Base-by-base conservation (phyloP, 352 stramenopile genomes). In the Elongisporangium undulatum region DNA sequence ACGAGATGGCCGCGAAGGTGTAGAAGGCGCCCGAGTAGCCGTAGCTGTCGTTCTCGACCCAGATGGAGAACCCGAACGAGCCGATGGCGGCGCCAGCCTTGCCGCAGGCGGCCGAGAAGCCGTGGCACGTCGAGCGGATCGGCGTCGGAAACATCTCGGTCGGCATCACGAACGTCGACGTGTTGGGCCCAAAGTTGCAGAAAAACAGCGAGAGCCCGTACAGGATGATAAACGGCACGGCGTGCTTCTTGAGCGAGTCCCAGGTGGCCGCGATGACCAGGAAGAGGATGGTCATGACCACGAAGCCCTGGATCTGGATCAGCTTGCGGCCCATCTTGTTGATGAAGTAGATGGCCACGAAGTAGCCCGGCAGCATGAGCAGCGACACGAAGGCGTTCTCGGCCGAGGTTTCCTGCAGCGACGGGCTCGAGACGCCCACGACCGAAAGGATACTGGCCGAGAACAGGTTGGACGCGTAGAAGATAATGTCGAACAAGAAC, bases 111-210 rank as follows among this genome's bases (percentile, higher is more conserved):
- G 92, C 92, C 10, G 88, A 95, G 60, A 97, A 85, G 15, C 90
- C 90, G 69, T 97, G 88, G 61, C 87, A 95, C 38, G 85, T 86
- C 21, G 82, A 92, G 16, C 90, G 79, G 63, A 96, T 90, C 50
- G 91, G 75, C 8, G 90, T 97, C 7, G 77, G 77, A 61, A 78
- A 85, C 57, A 97, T 90, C 69, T 97, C 92, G 0, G 90, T 89
- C 0, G 90, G 89, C 71, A 97, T 81, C 17, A 97, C 81, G 69
- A 96, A 96, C 6, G 87, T 96, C 24, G 87, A 90, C 55, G 69
- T 81, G 67, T 86, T 85, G 38, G 82, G 82, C 1, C 79, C 79
- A 49, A 89, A 88, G 53, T 86, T 82, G 56, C 67, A 64, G 53
- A 75, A 77, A 56, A 84, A 83, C 13, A 87, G 68, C n/a, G 74